Evolutionary conservation across 768 basidiomycete genomes (phyloP).

Genomic region (Boletus edulis): DNA sequence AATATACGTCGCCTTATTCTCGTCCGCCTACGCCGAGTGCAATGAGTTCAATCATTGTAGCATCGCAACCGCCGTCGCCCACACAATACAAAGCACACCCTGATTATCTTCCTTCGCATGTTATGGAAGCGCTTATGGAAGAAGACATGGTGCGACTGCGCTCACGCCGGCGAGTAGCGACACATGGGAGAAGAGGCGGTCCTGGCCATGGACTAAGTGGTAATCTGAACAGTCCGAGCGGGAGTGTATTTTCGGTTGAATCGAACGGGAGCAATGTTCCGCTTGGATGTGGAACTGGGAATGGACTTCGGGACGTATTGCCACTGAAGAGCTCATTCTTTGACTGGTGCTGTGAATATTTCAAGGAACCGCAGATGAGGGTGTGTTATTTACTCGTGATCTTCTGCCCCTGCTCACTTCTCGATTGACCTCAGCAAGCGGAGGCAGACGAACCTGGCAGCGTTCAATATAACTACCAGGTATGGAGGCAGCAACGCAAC

Average conservation of each 20-base stretch:
- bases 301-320: constrained; percentile 78
- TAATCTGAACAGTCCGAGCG: constrained; percentile 63
- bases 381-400: constrained; percentile 43
- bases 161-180: constrained; percentile 52
- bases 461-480: constrained; percentile 89
- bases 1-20: constrained; percentile 76
- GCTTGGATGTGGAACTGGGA: constrained; percentile 75
- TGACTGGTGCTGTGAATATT: constrained; percentile 97
- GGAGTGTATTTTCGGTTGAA: constrained; percentile 76
- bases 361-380: constrained; percentile 98
- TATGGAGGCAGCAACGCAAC: constrained; percentile 91
- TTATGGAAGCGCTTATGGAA: constrained; percentile 87
- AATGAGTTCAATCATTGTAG: constrained; percentile 20
- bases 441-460: constrained; percentile 97
- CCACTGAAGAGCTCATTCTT: constrained; percentile 91
- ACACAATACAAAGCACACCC: constrained; percentile 35
- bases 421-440: constrained; percentile 59
- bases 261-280: constrained; percentile 66
- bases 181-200: constrained; percentile 43
- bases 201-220: constrained; percentile 37
- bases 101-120: constrained; percentile 70
- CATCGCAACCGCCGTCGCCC: constrained; percentile 32
- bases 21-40: constrained; percentile 45
- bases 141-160: constrained; percentile 92
- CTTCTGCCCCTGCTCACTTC: constrained; percentile 6